These are phyloP conservation scores for Golubevia pallescens DNA, from an alignment of 1,284 basidiomycete species.

Conservation along the genomic window DNA sequence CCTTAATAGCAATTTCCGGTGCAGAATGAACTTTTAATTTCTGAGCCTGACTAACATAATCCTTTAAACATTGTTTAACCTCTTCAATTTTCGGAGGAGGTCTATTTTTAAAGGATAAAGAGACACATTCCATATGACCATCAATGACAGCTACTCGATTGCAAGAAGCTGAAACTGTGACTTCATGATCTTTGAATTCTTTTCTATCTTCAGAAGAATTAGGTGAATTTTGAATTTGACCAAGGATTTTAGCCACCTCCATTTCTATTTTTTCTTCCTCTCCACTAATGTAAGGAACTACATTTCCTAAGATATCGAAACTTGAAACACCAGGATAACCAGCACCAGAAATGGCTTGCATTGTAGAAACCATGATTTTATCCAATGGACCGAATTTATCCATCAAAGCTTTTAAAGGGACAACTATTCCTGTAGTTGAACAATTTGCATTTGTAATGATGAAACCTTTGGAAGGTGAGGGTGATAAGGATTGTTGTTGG, in stretches of 20 bases:
- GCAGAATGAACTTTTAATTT: conserved; percentile 83
- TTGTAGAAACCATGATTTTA: conserved; percentile 85
- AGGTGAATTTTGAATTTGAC: conserved; percentile 69
- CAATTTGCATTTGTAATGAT: conserved; percentile 99
- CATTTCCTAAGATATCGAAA: conserved; percentile 93
- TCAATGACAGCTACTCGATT: conserved; percentile 92
- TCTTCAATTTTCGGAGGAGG: conserved; percentile 87
- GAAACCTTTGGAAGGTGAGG: conserved; percentile 79
- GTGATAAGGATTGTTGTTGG: conserved; percentile 71
- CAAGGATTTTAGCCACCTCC: conserved; percentile 97
- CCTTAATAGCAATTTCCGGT: conserved; percentile 82
- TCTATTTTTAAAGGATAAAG: conserved; percentile 78
- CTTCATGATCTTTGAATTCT: conserved; percentile 16
- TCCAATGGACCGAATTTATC: conserved; percentile 91
- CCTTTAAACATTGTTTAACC: conserved; percentile 79
- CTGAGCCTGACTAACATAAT: conserved; percentile 80
- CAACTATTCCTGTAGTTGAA: conserved; percentile 90
- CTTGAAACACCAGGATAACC: conserved; percentile 93
- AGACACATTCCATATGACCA: conserved; percentile 87
- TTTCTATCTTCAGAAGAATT: conserved; percentile 66
- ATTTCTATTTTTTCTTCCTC: conserved; percentile 94
- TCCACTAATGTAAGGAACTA: conserved; percentile 91
- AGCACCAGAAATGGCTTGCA: conserved; percentile 96
- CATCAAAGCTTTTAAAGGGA: conserved; percentile 91
- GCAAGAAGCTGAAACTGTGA: conserved; percentile 74